These are phyloP conservation scores for Sphagnum tenellum DNA, from an alignment of 225 moss, liverwort and hornwort genomes.

Conservation along the genomic window DNA sequence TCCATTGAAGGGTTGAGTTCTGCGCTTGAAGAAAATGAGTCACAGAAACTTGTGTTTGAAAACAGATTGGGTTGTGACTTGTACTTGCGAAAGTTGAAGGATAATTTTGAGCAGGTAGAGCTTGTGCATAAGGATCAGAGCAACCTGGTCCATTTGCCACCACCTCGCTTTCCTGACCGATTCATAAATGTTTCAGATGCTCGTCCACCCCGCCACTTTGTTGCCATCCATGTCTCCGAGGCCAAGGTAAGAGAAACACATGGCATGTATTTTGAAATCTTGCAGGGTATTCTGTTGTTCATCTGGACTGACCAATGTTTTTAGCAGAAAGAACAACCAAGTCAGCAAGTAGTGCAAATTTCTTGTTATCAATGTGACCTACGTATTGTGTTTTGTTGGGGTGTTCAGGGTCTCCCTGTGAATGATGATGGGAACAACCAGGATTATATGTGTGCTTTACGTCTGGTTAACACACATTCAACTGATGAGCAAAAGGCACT, in stretches of 20 bases:
- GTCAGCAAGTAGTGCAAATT: too few species aligned
- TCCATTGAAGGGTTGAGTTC: conserved; percentile 31
- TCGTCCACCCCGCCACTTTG: conserved; percentile 68
- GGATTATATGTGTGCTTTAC: conserved; percentile 77
- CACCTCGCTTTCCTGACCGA: conserved; percentile 85
- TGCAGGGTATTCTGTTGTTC: too few species aligned
- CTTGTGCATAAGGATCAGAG: conserved; percentile 40
- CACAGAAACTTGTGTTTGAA: conserved; percentile 63
- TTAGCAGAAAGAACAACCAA: too few species aligned
- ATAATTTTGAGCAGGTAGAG: conserved; percentile 69
- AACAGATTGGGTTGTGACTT: conserved; percentile 75
- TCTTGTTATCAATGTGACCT: too few species aligned
- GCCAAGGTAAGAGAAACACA: conserved; percentile 43
- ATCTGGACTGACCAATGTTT: too few species aligned
- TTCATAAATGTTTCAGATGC: conserved; percentile 64
- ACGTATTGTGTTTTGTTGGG: conserved; percentile 2
- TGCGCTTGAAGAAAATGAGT: conserved; percentile 77
- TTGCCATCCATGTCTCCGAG: conserved; percentile 79
- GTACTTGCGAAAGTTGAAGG: conserved; percentile 74
- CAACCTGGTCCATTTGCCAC: conserved; percentile 66
- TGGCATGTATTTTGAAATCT: too few species aligned
- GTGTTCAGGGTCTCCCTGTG: conserved; percentile 60
- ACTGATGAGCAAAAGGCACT: conserved; percentile 55
- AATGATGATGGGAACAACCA: conserved; percentile 87
- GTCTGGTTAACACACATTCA: conserved; percentile 52